Conservation (phyloP, 2,329 filamentous ascomycete species). For the Rachicladosporium sp. region DNA sequence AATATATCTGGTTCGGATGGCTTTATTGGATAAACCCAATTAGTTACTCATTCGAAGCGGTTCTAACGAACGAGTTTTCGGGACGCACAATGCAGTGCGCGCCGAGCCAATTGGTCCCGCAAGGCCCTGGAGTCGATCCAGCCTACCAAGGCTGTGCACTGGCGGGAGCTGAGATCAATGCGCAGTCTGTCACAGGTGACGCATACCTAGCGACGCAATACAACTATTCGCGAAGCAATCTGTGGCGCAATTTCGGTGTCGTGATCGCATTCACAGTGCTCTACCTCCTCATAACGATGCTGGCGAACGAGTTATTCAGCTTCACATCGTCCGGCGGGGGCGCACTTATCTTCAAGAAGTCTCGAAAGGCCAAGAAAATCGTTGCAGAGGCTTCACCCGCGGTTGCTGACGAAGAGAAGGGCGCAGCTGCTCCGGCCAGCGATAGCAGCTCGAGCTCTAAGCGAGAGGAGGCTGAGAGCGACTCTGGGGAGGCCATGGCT, state of each 20-base stretch:
- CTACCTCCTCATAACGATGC: conserved; percentile 59
- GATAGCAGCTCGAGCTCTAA: conserved; percentile 22
- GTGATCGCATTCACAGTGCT: conserved; percentile 63
- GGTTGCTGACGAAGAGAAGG: conserved; percentile 48
- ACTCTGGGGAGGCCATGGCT: conserved; percentile 31
- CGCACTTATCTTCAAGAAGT: conserved; percentile 59
- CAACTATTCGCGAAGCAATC: conserved; percentile 43
- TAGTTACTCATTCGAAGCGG: conserved; percentile 53
- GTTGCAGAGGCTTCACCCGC: conserved; percentile 32
- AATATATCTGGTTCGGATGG: conserved; percentile 58
- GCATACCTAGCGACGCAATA: conserved; percentile 44
- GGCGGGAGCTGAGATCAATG: conserved; percentile 43
- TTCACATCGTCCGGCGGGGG: conserved; percentile 53
- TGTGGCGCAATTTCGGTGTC: conserved; percentile 67
- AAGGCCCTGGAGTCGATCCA: conserved; percentile 43
- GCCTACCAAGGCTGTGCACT: conserved; percentile 51
- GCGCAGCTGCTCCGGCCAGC: conserved; percentile 14
- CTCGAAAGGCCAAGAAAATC: conserved; percentile 48
- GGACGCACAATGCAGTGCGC: conserved; percentile 46
- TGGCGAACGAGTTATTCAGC: conserved; percentile 56
- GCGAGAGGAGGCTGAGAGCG: conserved; percentile 18
- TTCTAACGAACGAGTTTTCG: conserved; percentile 54
- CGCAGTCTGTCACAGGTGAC: conserved; percentile 39
- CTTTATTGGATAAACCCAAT: conserved; percentile 40
- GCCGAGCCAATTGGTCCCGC: conserved; percentile 47